Percentiles rank a stretch among this genome's conserved stretches.
phyloP scores from a whole-genome alignment of 148 eudicot genomes.

The Amaranthus hypochondriacus region DNA sequence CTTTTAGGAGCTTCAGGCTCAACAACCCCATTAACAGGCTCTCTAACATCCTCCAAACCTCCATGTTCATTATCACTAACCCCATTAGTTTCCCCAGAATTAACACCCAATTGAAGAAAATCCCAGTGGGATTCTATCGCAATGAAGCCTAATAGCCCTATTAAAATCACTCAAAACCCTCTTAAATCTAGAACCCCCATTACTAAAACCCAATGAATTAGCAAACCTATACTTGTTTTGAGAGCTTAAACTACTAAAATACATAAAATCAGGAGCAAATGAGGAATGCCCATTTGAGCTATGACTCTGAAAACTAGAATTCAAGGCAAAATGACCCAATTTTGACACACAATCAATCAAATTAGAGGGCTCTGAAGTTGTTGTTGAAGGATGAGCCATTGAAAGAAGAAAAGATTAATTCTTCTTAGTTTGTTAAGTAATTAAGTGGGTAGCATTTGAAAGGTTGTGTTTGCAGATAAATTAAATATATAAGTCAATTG shows the following conservation, averaged over 20 bases:
- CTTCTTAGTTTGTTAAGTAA: neutral
- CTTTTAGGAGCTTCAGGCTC: constrained; percentile 47
- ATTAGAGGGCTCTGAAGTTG: constrained; percentile 46
- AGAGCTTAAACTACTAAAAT: constrained; percentile 32
- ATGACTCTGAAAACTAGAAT: constrained; percentile 27
- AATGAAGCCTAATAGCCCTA: constrained; percentile 58
- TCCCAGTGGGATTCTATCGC: constrained; percentile 74
- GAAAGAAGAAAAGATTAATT: neutral
- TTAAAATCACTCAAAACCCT: constrained; percentile 57
- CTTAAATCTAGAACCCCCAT: constrained; percentile 39
- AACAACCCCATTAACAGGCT: constrained; percentile 40
- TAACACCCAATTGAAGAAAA: constrained; percentile 57
- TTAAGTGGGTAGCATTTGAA: neutral
- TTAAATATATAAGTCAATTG: neutral
- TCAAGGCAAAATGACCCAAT: constrained; percentile 40
- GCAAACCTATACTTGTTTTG: constrained; percentile 37
- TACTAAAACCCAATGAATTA: constrained; percentile 47
- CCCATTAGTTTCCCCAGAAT: constrained; percentile 48
- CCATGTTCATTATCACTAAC: constrained; percentile 41
- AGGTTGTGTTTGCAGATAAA: neutral
- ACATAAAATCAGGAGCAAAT: constrained; percentile 33
- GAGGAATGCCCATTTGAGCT: constrained; percentile 40
- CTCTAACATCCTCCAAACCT: constrained; percentile 44
- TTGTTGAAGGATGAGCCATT: constrained; percentile 54
- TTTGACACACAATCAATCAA: constrained; percentile 36